Percentiles rank a stretch among this genome's conserved stretches.
These are phyloP conservation scores for Auricularia cornea DNA, from an alignment of 768 basidiomycete species.

Conservation along the genomic window DNA sequence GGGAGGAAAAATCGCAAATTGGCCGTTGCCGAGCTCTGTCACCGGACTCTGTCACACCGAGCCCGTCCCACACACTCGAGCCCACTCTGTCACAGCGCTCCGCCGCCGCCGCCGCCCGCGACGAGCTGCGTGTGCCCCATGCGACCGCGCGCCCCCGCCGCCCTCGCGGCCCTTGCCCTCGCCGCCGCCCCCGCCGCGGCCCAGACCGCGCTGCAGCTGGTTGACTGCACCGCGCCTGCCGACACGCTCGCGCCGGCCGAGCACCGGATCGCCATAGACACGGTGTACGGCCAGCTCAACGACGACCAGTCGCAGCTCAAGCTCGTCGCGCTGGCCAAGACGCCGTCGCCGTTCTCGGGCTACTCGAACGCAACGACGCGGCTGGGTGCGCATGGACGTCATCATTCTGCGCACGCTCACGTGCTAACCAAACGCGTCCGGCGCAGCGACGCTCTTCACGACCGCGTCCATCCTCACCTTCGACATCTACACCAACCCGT, in stretches of 20 bases:
- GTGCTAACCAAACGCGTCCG: slow-evolving; percentile 10
- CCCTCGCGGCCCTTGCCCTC: not conserved
- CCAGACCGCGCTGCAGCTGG: not conserved
- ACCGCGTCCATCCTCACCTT: slow-evolving; percentile 75
- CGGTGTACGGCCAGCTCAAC: slow-evolving; percentile 66
- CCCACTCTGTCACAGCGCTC: not conserved
- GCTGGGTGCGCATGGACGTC: slow-evolving; percentile 44
- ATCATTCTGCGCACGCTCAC: slow-evolving; percentile 4
- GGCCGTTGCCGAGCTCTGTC: not conserved
- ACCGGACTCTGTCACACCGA: not conserved
- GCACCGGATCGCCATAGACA: slow-evolving; percentile 43
- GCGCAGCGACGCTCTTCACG: slow-evolving; percentile 76
- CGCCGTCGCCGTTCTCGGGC: slow-evolving; percentile 50
- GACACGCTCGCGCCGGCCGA: not conserved
- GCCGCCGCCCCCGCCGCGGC: not conserved
- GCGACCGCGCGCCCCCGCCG: not conserved
- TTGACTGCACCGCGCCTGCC: not conserved
- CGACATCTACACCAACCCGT: slow-evolving; percentile 56
- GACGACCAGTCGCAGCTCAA: slow-evolving; percentile 44
- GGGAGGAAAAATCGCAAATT: not conserved
- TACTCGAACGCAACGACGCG: slow-evolving; percentile 51
- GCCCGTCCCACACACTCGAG: too few relatives aligned
- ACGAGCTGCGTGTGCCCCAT: not conserved
- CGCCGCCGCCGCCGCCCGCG: not conserved
- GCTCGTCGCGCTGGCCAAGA: slow-evolving; percentile 62